phyloP scores from a whole-genome alignment of 2,329 filamentous ascomycete species.

The Colletotrichum liriopes region DNA sequence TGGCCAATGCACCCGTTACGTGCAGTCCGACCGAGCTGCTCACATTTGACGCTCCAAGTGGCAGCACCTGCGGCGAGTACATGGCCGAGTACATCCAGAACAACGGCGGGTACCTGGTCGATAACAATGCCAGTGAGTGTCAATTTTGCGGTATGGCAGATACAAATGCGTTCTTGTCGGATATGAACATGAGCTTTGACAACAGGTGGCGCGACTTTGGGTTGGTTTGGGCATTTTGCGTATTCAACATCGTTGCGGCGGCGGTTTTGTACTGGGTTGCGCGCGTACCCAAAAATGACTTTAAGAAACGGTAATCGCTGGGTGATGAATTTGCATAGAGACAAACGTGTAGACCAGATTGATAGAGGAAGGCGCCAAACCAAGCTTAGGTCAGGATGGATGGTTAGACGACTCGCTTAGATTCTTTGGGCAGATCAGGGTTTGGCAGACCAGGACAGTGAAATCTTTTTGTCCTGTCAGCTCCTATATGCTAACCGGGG shows the following conservation, averaged over 20 bases:
- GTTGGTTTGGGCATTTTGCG: conserved; percentile 66
- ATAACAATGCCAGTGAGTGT: conserved; percentile 61
- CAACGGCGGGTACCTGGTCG: conserved; percentile 64
- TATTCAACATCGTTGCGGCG: conserved; percentile 65
- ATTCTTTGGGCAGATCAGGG: neutral
- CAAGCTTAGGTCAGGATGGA: too few relatives aligned
- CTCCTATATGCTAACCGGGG: neutral
- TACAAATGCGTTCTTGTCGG: conserved; percentile 56
- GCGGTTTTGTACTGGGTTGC: conserved; percentile 64
- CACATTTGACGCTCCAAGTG: conserved; percentile 65
- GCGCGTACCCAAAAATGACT: conserved; percentile 50
- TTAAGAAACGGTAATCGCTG: conserved; percentile 8
- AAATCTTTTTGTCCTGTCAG: too few relatives aligned
- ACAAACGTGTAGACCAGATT: too few relatives aligned
- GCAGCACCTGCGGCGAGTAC: conserved; percentile 65
- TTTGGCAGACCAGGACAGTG: neutral
- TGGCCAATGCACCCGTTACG: conserved; percentile 45
- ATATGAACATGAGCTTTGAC: conserved; percentile 60
- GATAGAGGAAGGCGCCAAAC: neutral
- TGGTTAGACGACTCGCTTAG: neutral
- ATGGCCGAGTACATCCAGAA: conserved; percentile 59
- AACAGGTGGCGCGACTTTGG: conserved; percentile 71
- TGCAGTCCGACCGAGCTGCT: conserved; percentile 62
- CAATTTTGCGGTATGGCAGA: conserved; percentile 58
- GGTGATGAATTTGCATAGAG: neutral